phyloP scores from a whole-genome alignment of 805 yeast genomes.

The Cyberlindnera maritima region DNA sequence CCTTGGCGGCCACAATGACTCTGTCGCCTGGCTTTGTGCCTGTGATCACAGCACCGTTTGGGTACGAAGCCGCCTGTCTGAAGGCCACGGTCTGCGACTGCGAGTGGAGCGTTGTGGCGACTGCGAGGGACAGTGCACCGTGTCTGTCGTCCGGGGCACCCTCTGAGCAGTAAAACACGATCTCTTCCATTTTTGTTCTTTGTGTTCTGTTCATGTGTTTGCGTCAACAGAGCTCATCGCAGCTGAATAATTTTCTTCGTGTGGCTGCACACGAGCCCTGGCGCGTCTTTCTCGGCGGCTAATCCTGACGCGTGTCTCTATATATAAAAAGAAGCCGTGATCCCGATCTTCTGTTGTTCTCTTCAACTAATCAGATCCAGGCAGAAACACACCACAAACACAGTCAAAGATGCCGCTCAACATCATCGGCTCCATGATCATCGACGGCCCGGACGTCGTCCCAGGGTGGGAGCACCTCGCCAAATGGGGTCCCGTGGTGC shows the following conservation, averaged over 20 bases:
- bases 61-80: slow-evolving; percentile 45
- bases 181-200: slow-evolving; percentile 43
- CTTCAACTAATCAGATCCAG: no score
- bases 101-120: slow-evolving; percentile 41
- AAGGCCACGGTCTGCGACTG: slow-evolving; percentile 41
- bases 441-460: slow-evolving; percentile 70
- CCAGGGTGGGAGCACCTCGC: slow-evolving; percentile 71
- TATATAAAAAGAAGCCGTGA: no score
- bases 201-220: neutral
- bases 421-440: slow-evolving; percentile 62
- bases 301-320: neutral
- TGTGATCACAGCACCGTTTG: slow-evolving; percentile 49
- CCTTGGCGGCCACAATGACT: slow-evolving; percentile 61
- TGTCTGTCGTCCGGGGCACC: slow-evolving; percentile 44
- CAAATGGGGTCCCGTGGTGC: slow-evolving; percentile 53
- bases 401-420: slow-evolving; percentile 92
- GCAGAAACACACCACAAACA: no score
- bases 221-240: slow-evolving; percentile 3
- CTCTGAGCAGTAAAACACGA: slow-evolving; percentile 44
- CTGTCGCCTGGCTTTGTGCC: slow-evolving; percentile 35
- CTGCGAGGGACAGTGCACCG: slow-evolving; percentile 41
- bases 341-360: no score
- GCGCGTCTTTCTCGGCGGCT: neutral
- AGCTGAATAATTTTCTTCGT: neutral
- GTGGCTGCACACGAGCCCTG: slow-evolving; percentile 1